Base-by-base conservation (phyloP, 139 green algal genomes). In the Nannochloris sp. region DNA sequence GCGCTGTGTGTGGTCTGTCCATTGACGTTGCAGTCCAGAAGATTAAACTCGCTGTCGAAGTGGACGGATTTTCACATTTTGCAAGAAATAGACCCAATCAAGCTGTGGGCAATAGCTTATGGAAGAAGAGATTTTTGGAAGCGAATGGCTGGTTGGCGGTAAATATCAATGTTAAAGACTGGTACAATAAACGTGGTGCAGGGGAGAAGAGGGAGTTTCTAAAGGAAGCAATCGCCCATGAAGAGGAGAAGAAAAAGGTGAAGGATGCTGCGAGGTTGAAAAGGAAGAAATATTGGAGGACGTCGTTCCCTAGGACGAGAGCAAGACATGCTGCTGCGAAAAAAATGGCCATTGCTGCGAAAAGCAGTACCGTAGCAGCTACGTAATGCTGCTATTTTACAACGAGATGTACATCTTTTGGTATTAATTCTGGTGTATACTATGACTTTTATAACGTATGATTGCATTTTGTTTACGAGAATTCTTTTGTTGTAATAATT, bases 31-130 rank as follows among this genome's bases (percentile, higher is more conserved):
- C 15, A 14, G 13, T 65, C 51, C 33, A 14, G 24, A 33, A 55
- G 12, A 12, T 23, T n/a, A 23, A 25, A 6, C 60, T 76, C 35
- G 61, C 54, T 2, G 51, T 76, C 6, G 69, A 76, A 36, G 61
- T 71, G 23, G 69, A 76, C 55, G 69, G 69, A 13, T 38, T 37
- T 38, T 61, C 60, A 4, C 69, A 76, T 33, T 76, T 67, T 14
- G 48, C 33, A 61, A 48, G 69, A 32, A 76, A 76, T 66, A 45
- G 39, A 38, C 2, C 27, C 32, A 8, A 31, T 3, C 24, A 23
- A 5, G 27, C 53, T 6, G 25, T 67, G 23, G 69, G 69, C 3
- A 24, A 31, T 14, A 64, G 55, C 4, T 25, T 67, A 39, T 60
- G 56, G 9, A 76, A 76, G 55, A 61, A 54, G 29, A 36, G 33